Base-by-base conservation (phyloP, 768 basidiomycete species). In the Boletus rex-veris region DNA sequence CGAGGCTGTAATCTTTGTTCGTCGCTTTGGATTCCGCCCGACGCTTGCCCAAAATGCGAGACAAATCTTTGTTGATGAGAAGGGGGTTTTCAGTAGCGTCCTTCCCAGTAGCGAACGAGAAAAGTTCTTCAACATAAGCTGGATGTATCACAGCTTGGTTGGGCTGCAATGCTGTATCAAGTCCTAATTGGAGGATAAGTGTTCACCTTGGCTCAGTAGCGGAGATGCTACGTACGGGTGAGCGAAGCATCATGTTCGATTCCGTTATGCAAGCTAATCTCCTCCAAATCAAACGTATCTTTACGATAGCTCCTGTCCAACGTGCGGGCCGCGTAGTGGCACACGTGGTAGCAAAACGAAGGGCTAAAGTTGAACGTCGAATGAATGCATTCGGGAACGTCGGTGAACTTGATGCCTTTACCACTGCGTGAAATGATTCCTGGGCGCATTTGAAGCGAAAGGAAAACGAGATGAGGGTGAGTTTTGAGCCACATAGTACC, bases 321-420 rank as follows among this genome's bases (percentile, higher is more conserved):
- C 70, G 83, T 72, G 5, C 74, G 65, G 7, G 89, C 85, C 2
- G 78, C 75, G 63, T 72, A 81, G 51, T 79, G 80, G 26, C 84
- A 80, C 0, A 84, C 82, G 63, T 81, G 88, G 62, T 73, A 77
- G 60, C 81, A 83, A 73, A 89, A 88, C 1, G 81, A 77, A 0
- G 84, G 74, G 4, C 80, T 74, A 53, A 89, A 88, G 71, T 90
- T 90, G 75, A 77, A 91, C 2, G 84, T 81, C 21, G 73, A 43
- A 2, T 76, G 76, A 58, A 86, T 73, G 4, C 61, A 69, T 4
- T 46, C 35, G 4, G 58, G 65, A 38, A 81, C 48, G 33, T 77
- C 69, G 14, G 59, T 61, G 60, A 90, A 91, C 6, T 75, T 74
- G 65, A 92, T 84, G 58, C 82, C 80, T 49, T 71, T 81, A 18